phyloP scores from a whole-genome alignment of 2,329 filamentous ascomycete species.

The Westerdykella aurantiaca region DNA sequence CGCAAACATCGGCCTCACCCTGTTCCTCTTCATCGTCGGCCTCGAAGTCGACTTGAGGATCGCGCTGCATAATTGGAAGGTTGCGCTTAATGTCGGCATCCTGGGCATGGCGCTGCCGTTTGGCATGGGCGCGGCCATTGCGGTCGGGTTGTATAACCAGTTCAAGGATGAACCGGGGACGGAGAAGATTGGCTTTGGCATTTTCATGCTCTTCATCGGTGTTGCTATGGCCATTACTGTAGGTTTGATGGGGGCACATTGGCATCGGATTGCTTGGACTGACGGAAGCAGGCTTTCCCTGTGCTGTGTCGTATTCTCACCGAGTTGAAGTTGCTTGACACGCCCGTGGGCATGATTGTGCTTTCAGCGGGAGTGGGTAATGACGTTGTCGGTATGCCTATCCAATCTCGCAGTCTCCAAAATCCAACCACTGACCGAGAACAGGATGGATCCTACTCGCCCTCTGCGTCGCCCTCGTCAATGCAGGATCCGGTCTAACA shows the following conservation, averaged over 20 bases:
- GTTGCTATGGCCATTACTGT: conserved; percentile 90
- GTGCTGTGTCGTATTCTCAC: conserved; percentile 91
- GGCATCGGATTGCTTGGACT: conserved; percentile 1
- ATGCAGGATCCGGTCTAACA: conserved; percentile 73
- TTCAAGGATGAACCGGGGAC: conserved; percentile 56
- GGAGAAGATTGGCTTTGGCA: conserved; percentile 55
- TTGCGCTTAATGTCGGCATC: conserved; percentile 70
- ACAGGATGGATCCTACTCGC: conserved; percentile 80
- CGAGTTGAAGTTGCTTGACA: conserved; percentile 78
- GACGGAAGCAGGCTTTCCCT: conserved; percentile 58
- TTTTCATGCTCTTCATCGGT: conserved; percentile 75
- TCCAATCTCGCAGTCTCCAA: neutral
- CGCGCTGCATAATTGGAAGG: conserved; percentile 71
- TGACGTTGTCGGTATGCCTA: conserved; percentile 61
- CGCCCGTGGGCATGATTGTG: conserved; percentile 80
- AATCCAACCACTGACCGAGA: neutral
- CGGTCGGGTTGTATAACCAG: conserved; percentile 72
- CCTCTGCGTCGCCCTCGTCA: conserved; percentile 87
- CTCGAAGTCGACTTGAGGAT: conserved; percentile 79
- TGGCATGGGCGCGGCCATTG: conserved; percentile 71
- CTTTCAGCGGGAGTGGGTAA: conserved; percentile 89
- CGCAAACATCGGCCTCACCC: conserved; percentile 74
- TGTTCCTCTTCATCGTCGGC: conserved; percentile 84
- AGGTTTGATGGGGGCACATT: conserved; percentile 13
- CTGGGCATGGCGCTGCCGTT: conserved; percentile 80